Evolutionary conservation across 1,139 yeast species (phyloP), one percentile per base, ranked within the genome.

Genomic region (Yamadazyma aaseri): DNA sequence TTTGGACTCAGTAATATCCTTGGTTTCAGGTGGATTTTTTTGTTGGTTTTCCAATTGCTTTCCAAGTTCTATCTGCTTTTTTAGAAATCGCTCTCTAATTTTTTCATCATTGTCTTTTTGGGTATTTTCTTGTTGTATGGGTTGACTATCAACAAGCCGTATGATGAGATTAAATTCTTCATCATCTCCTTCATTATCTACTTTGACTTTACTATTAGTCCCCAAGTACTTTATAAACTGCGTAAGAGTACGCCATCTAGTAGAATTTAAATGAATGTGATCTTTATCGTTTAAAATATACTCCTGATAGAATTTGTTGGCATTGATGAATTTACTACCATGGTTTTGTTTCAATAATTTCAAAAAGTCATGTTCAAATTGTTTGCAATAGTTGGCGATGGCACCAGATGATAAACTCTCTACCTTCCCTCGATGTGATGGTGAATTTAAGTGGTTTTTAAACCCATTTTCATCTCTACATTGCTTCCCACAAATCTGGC

Each of bases 391-490:
- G 66, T 65, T 55, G 43, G 33, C 44, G 53, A 56, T 54, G 43
- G 29, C 58, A 4, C 22, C 17, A 2, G 37, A 18, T 2, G 42
- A 35, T 5, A 26, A 15, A 21, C 7, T 32, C 49, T 32, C 38
- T 40, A 81, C 73, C 37, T 76, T 76, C 18, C 76, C 73, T 32
- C 74, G 61, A 55, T 92, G 99, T 1, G 86, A 72, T 28, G 86
- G 89, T 11, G 95, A 81, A 42, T 73, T 71, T 13, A 82, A 69
- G 57, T 92, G 99, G 53, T 92, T 85, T 52, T 84, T 82, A 64
- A 86, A 92, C 21, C 98, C 99, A 59, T 92, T 92, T 44, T 86
- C 92, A 55, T 94, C 99, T 35, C 97, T 68, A 56, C 97, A 90
- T 60, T 92, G 99, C 52, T 90, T 87, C 51, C 73, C 76, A 51